Evolutionary conservation across 305 asterid genomes (phyloP).

Genomic region (Stenogyne calaminthoides): DNA sequence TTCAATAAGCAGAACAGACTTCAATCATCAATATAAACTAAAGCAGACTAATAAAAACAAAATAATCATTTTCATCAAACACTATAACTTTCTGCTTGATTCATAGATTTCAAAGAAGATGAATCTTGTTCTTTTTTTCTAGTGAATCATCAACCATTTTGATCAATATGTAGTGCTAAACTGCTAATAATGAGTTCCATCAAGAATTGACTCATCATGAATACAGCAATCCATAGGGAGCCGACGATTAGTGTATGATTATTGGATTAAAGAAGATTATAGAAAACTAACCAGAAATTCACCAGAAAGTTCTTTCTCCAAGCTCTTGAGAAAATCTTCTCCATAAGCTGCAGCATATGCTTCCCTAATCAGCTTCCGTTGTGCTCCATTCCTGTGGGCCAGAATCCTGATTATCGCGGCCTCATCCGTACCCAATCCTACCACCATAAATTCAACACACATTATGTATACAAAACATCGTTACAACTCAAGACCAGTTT

Average conservation of each 20-base stretch:
- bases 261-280: not conserved
- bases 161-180: too few species aligned
- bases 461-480: not conserved
- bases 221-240: not conserved
- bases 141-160: not conserved
- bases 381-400: conserved; percentile 82
- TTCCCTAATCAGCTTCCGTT: conserved; percentile 68
- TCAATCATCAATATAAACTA: not conserved
- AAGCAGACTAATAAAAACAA: not conserved
- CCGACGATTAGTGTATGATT: too few species aligned
- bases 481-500: not conserved
- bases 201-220: not conserved
- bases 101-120: not conserved
- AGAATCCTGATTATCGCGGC: conserved; percentile 57
- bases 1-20: not conserved
- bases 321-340: conserved; percentile 78
- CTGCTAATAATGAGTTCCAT: too few species aligned
- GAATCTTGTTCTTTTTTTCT: not conserved
- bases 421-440: conserved; percentile 93
- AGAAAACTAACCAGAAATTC: conserved; percentile 62
- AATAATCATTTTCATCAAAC: not conserved
- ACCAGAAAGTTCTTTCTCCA: conserved; percentile 78
- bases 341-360: conserved; percentile 68
- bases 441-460: conserved; percentile 18
- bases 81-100: not conserved